A percentile compares a stretch with the other conserved stretches of the same genome.
Evolutionary conservation across 2,329 filamentous ascomycete genomes (phyloP).

Genomic region (Phialophora tarda): DNA sequence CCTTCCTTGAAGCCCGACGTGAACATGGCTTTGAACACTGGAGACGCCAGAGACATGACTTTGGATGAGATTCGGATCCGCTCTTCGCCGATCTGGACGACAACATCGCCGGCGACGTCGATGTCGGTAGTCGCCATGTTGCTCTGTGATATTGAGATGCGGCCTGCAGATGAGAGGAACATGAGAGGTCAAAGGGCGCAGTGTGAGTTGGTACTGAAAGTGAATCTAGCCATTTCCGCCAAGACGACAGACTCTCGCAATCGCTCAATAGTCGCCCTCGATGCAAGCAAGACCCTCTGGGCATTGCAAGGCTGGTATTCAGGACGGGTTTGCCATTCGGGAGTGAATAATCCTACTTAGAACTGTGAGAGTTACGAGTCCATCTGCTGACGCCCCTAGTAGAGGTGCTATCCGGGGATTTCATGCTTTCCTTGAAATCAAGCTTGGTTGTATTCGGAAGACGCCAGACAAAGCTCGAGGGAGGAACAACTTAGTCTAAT

Average conservation of each 20-base stretch:
- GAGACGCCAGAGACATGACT: slow-evolving; percentile 13
- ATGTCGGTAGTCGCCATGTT: slow-evolving; percentile 11
- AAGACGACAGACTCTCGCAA: neutral
- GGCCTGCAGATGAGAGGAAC: neutral
- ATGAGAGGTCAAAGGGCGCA: neutral
- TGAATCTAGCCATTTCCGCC: neutral
- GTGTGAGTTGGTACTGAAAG: neutral
- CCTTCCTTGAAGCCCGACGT: slow-evolving; percentile 13
- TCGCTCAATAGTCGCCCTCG: neutral
- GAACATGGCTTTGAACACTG: slow-evolving; percentile 9
- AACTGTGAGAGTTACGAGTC: neutral
- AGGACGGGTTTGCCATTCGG: neutral
- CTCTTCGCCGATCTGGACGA: slow-evolving; percentile 11
- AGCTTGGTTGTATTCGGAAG: neutral
- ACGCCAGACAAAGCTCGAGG: neutral
- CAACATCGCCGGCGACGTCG: slow-evolving; percentile 9
- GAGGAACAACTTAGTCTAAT: neutral
- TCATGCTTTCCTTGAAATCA: neutral
- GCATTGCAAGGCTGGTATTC: neutral
- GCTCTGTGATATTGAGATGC: neutral
- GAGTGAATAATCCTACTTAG: neutral
- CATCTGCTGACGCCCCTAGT: neutral
- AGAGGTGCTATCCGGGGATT: neutral
- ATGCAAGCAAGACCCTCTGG: neutral
- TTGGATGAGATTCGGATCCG: slow-evolving; percentile 12